phyloP scores from a whole-genome alignment of 257 asterid species.

The Schizonepeta tenuifolia region DNA sequence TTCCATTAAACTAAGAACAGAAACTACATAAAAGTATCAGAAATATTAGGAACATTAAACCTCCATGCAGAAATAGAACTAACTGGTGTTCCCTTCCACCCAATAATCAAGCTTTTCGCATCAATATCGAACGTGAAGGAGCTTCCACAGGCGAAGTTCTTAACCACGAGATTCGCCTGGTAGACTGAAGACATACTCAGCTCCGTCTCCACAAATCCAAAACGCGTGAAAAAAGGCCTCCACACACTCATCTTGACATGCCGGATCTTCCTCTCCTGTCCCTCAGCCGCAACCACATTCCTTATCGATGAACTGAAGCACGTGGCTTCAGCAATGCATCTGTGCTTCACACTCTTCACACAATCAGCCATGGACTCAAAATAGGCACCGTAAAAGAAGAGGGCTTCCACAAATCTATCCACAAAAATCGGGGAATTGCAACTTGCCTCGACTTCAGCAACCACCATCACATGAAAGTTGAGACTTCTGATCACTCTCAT shows the following conservation, averaged over 20 bases:
- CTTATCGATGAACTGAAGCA: conserved; percentile 43
- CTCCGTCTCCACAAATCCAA: conserved; percentile 43
- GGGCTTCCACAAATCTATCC: conserved; percentile 58
- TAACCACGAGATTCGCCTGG: conserved; percentile 49
- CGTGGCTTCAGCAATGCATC: conserved; percentile 42
- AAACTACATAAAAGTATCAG: conserved; percentile 11
- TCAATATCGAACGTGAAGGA: conserved; percentile 44
- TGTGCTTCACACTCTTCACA: conserved; percentile 40
- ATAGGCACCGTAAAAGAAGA: conserved; percentile 50
- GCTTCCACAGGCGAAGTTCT: conserved; percentile 40
- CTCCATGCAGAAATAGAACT: conserved; percentile 60
- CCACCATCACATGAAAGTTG: conserved; percentile 46
- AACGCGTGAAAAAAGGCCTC: conserved; percentile 48
- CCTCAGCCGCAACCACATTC: conserved; percentile 52
- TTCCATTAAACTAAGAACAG: not conserved
- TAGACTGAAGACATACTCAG: conserved; percentile 48
- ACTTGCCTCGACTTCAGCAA: conserved; percentile 57
- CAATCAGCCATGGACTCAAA: conserved; percentile 57
- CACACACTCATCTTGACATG: conserved; percentile 49
- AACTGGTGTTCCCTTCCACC: conserved; percentile 61
- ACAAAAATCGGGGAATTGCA: conserved; percentile 51
- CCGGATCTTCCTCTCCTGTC: conserved; percentile 49
- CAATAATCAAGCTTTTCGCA: conserved; percentile 49
- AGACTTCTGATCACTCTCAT: conserved; percentile 43
- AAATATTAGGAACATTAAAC: conserved; percentile 9